A percentile compares a stretch with the other conserved stretches of the same genome.
Conservation (phyloP, 1,139 yeast species). For the Taphrina populina region DNA sequence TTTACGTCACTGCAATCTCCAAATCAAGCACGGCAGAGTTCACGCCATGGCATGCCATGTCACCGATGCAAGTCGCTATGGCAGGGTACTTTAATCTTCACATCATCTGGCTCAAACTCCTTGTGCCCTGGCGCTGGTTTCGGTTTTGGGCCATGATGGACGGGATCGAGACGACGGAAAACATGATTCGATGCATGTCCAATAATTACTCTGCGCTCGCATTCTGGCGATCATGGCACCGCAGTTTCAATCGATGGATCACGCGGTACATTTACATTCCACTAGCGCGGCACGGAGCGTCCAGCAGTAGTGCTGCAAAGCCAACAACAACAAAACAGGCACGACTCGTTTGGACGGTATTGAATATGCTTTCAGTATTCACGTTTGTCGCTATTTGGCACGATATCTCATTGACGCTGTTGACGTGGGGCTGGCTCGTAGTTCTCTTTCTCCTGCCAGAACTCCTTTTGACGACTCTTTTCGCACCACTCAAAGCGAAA, state of each 20-base stretch:
- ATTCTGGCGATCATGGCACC: constrained; percentile 99
- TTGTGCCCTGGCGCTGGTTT: constrained; percentile 95
- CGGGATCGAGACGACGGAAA: constrained; percentile 94
- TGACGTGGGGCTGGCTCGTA: constrained; percentile 95
- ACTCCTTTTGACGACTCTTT: constrained; percentile 56
- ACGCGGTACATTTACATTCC: constrained; percentile 52
- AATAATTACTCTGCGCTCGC: constrained; percentile 89
- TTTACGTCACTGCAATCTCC: constrained; percentile 91
- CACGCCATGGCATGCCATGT: constrained; percentile 86
- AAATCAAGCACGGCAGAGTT: constrained; percentile 78
- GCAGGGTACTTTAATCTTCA: constrained; percentile 85
- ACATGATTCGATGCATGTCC: constrained; percentile 94
- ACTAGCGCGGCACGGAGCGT: constrained; percentile 4
- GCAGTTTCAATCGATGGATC: constrained; percentile 89
- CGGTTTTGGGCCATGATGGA: constrained; percentile 89
- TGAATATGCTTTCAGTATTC: constrained; percentile 83
- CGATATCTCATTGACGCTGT: constrained; percentile 79
- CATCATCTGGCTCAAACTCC: constrained; percentile 78
- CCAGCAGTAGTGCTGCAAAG: constrained; percentile 55
- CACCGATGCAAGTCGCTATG: constrained; percentile 94
- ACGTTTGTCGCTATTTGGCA: constrained; percentile 99
- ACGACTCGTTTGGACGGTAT: constrained; percentile 48
- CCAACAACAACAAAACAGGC: constrained; percentile 82
- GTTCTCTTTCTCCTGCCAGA: constrained; percentile 90
- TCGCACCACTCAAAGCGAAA: constrained; percentile 43